phyloP scores from a whole-genome alignment of 2,329 filamentous ascomycete genomes.

The Elsinoe ampelina region DNA sequence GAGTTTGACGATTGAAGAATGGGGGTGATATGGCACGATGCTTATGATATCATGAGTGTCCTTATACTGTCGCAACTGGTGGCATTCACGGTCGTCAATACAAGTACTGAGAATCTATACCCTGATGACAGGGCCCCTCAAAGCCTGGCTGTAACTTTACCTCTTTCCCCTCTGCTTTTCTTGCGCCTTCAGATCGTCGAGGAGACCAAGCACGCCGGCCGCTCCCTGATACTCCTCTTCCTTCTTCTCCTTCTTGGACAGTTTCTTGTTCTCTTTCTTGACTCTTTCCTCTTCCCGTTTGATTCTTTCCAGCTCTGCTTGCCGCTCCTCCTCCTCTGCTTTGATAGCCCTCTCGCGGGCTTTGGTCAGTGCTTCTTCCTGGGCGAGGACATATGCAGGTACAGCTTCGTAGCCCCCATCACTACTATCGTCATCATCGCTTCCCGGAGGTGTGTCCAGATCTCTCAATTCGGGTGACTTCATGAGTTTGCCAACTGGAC shows the following conservation, averaged over 20 bases:
- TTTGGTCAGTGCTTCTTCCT: conserved; percentile 27
- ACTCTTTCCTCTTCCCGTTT: conserved; percentile 18
- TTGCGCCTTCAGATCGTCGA: conserved; percentile 18
- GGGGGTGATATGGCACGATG: not conserved
- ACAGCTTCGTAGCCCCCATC: conserved; percentile 17
- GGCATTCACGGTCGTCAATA: too few relatives aligned
- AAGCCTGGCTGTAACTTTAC: not conserved
- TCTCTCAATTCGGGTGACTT: conserved; percentile 26
- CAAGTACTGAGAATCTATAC: too few relatives aligned
- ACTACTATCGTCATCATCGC: conserved; percentile 22
- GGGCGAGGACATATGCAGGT: conserved; percentile 22
- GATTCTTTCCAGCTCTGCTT: conserved; percentile 25
- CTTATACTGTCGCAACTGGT: too few relatives aligned
- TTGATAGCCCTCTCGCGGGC: conserved; percentile 27
- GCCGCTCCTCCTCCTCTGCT: conserved; percentile 24
- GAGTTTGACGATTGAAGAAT: not conserved
- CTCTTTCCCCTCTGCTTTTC: conserved; percentile 9
- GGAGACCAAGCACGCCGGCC: conserved; percentile 25
- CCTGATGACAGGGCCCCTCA: too few relatives aligned
- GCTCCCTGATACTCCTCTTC: conserved; percentile 23
- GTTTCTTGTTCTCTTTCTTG: conserved; percentile 14
- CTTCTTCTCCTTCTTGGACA: conserved; percentile 15
- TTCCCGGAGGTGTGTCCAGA: conserved; percentile 21
- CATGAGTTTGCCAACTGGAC: conserved; percentile 19
- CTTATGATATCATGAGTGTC: not conserved